A percentile compares a stretch with the other conserved stretches of the same genome.
Evolutionary conservation across 2,329 filamentous ascomycete genomes (phyloP).

Genomic region (Sporothrix inflata): DNA sequence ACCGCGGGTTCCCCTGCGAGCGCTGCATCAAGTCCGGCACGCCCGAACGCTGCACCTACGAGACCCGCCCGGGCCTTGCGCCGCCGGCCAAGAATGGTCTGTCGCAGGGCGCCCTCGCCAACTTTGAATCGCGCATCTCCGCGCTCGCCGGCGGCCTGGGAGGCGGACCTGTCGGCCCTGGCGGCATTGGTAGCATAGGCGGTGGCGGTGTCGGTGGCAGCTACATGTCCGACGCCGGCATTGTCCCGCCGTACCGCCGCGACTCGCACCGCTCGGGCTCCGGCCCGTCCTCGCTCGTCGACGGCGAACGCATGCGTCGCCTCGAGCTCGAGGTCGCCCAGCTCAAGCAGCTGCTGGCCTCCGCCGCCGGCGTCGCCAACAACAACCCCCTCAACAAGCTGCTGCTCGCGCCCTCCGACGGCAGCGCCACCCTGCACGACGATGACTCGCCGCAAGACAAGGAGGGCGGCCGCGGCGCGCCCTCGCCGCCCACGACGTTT

Average conservation of each 20-base stretch:
- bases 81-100: conserved; percentile 52
- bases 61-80: conserved; percentile 51
- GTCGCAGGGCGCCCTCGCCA: conserved; percentile 47
- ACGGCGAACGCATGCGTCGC: conserved; percentile 61
- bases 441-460: conserved; percentile 35
- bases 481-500: conserved; percentile 34
- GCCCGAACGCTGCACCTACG: conserved; percentile 62
- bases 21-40: conserved; percentile 66
- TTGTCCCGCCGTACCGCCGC: conserved; percentile 41
- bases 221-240: conserved; percentile 37
- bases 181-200: conserved; percentile 38
- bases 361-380: conserved; percentile 24
- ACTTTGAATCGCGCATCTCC: conserved; percentile 49
- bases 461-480: conserved; percentile 33
- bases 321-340: conserved; percentile 63
- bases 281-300: conserved; percentile 36
- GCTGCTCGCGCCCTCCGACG: conserved; percentile 35
- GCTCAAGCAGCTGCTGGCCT: conserved; percentile 54
- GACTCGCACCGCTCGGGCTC: conserved; percentile 38
- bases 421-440: conserved; percentile 35
- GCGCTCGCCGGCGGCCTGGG: conserved; percentile 44
- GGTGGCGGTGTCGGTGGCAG: conserved; percentile 22
- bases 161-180: conserved; percentile 31
- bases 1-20: conserved; percentile 64
- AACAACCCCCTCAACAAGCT: neutral